Conservation (phyloP, 2,329 filamentous ascomycete species). For the Monilinia fructigena region DNA sequence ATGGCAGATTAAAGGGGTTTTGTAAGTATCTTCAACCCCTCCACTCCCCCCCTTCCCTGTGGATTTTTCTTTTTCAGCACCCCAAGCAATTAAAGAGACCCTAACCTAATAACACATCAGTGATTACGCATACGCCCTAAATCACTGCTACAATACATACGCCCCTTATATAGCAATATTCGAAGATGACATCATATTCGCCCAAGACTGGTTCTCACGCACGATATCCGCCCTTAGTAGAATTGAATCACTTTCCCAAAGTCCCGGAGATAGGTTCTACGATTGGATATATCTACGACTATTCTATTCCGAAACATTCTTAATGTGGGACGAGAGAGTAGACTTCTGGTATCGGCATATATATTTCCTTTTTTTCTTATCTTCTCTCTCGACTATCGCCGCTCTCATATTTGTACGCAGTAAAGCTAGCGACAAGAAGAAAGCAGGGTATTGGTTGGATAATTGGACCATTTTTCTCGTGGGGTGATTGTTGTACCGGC, state of each 20-base stretch:
- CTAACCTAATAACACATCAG: slow-evolving; percentile 22
- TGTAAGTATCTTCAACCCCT: neutral
- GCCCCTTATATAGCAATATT: slow-evolving; percentile 41
- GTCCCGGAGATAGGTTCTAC: neutral
- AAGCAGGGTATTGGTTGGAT: neutral
- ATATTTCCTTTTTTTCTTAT: slow-evolving; percentile 15
- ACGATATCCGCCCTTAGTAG: slow-evolving; percentile 28
- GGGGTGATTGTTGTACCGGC: slow-evolving; percentile 24
- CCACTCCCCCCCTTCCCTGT: too few relatives aligned
- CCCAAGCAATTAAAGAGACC: neutral
- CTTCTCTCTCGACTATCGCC: neutral
- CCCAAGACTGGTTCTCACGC: slow-evolving; percentile 42
- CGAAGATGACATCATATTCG: slow-evolving; percentile 43
- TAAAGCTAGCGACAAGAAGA: neutral
- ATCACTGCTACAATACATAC: slow-evolving; percentile 35
- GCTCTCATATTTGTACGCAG: slow-evolving; percentile 9
- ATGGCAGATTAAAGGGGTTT: slow-evolving; percentile 17
- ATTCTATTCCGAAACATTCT: slow-evolving; percentile 32
- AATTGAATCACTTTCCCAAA: slow-evolving; percentile 23
- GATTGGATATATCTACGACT: slow-evolving; percentile 31
- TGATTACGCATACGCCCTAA: slow-evolving; percentile 40
- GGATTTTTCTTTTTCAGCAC: too few relatives aligned
- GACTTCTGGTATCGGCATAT: slow-evolving; percentile 27
- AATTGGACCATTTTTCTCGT: slow-evolving; percentile 14
- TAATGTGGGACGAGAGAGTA: slow-evolving; percentile 23